Evolutionary conservation across 2,329 filamentous ascomycete genomes (phyloP).

Genomic region (Coniella vitis): DNA sequence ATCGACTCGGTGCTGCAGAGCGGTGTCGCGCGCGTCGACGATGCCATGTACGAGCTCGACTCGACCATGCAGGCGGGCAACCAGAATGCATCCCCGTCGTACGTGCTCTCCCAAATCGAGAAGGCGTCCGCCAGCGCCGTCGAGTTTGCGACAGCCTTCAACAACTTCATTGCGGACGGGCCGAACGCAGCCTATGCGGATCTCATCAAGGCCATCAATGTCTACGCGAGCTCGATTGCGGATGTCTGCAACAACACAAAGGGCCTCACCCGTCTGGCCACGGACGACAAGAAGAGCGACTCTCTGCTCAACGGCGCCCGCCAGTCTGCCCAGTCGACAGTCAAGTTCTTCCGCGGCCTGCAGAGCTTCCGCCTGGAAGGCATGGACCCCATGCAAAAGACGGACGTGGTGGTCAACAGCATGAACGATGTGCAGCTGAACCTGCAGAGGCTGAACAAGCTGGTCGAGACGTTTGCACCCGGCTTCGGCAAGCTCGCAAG

Average conservation of each 20-base stretch:
- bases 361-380: constrained; percentile 92
- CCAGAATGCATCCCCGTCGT: constrained; percentile 91
- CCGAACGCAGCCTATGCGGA: constrained; percentile 84
- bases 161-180: constrained; percentile 96
- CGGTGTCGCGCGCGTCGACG: constrained; percentile 88
- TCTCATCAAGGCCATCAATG: constrained; percentile 86
- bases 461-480: constrained; percentile 86
- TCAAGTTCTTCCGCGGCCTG: constrained; percentile 90
- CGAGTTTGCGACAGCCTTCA: constrained; percentile 96
- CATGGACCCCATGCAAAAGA: constrained; percentile 85
- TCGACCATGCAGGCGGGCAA: constrained; percentile 98
- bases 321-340: constrained; percentile 76
- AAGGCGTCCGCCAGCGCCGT: constrained; percentile 92
- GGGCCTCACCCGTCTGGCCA: constrained; percentile 84
- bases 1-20: constrained; percentile 94
- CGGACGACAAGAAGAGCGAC: constrained; percentile 91
- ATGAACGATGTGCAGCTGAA: constrained; percentile 95
- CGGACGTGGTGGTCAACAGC: constrained; percentile 93
- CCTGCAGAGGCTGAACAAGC: constrained; percentile 85
- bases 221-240: constrained; percentile 82
- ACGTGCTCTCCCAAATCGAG: constrained; percentile 93
- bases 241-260: constrained; percentile 97
- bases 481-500: constrained; percentile 74
- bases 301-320: constrained; percentile 76
- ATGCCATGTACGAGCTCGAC: constrained; percentile 93